Evolutionary conservation across 495 filamentous ascomycete species (phyloP).

Genomic region (Rhypophila decipiens): DNA sequence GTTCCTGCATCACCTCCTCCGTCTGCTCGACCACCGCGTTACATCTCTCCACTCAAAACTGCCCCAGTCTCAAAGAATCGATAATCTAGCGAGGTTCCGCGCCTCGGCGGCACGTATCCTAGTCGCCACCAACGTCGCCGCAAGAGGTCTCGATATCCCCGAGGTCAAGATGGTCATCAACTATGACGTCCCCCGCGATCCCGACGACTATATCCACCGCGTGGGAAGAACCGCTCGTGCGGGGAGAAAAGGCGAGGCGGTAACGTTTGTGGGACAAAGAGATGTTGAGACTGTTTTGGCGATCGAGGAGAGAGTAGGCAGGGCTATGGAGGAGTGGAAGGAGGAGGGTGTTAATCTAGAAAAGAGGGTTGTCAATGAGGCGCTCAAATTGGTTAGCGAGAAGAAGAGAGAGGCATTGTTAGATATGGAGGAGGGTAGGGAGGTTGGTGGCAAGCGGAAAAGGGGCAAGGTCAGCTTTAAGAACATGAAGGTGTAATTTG

Average conservation of each 20-base stretch:
- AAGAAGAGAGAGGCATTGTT: slow-evolving; percentile 85
- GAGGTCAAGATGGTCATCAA: slow-evolving; percentile 87
- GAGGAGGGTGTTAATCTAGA: slow-evolving; percentile 91
- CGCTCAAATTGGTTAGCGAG: slow-evolving; percentile 79
- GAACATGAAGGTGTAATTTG: too few species aligned
- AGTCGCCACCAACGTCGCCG: slow-evolving; percentile 92
- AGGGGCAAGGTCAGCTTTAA: too few species aligned
- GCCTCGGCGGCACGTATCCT: slow-evolving; percentile 86
- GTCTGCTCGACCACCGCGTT: slow-evolving; percentile 78
- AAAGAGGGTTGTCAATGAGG: slow-evolving; percentile 71
- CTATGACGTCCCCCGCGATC: slow-evolving; percentile 89
- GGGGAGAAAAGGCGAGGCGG: slow-evolving; percentile 69
- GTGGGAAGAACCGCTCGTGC: slow-evolving; percentile 93
- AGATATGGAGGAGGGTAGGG: slow-evolving; percentile 85
- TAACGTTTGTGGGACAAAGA: slow-evolving; percentile 87
- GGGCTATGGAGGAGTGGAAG: slow-evolving; percentile 70
- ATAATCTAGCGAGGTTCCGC: slow-evolving; percentile 86
- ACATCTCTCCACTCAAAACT: slow-evolving; percentile 85
- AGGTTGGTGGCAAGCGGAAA: slow-evolving; percentile 73
- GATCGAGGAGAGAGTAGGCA: slow-evolving; percentile 78
- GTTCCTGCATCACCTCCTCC: slow-evolving; percentile 77
- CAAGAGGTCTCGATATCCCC: slow-evolving; percentile 94
- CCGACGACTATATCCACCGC: slow-evolving; percentile 95
- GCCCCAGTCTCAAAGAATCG: slow-evolving; percentile 71
- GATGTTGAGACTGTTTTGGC: slow-evolving; percentile 81